phyloP scores from a whole-genome alignment of 371 early-diverging fungal species.

The Syncephalastrum sp. region DNA sequence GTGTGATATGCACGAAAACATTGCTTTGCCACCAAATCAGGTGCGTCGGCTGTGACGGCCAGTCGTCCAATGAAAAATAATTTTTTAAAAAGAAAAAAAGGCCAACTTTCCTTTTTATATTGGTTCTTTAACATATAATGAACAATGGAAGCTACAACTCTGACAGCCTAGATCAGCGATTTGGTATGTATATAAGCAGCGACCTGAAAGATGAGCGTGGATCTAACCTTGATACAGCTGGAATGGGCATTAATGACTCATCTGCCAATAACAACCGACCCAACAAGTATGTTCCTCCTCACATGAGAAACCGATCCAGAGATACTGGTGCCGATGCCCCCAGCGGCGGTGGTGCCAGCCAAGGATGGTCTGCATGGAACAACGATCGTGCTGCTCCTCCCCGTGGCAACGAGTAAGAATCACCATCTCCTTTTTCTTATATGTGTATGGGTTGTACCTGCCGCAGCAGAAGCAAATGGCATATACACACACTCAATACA shows the following conservation, averaged over 20 bases:
- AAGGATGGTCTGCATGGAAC: constrained; percentile 23
- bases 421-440: constrained; percentile 5
- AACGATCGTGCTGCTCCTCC: constrained; percentile 12
- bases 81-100: not conserved
- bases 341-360: constrained; percentile 23
- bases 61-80: too few species aligned
- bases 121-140: constrained; percentile 42
- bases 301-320: constrained; percentile 43
- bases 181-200: constrained; percentile 42
- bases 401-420: constrained; percentile 17
- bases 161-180: constrained; percentile 65
- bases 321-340: constrained; percentile 3
- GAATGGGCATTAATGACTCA: constrained; percentile 62
- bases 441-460: not conserved
- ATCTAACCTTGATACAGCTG: constrained; percentile 50
- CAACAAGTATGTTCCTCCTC: constrained; percentile 55
- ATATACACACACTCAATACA: too few species aligned
- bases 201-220: constrained; percentile 3
- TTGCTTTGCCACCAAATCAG: too few species aligned
- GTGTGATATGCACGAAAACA: too few species aligned
- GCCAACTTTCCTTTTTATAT: constrained; percentile 11
- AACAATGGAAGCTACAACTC: constrained; percentile 58
- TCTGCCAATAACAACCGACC: constrained; percentile 23
- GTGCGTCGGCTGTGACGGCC: too few species aligned
- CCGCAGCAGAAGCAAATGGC: too few species aligned